Evolutionary conservation across 2,329 filamentous ascomycete species (phyloP).

Genomic region (Cladophialophora yegresii): DNA sequence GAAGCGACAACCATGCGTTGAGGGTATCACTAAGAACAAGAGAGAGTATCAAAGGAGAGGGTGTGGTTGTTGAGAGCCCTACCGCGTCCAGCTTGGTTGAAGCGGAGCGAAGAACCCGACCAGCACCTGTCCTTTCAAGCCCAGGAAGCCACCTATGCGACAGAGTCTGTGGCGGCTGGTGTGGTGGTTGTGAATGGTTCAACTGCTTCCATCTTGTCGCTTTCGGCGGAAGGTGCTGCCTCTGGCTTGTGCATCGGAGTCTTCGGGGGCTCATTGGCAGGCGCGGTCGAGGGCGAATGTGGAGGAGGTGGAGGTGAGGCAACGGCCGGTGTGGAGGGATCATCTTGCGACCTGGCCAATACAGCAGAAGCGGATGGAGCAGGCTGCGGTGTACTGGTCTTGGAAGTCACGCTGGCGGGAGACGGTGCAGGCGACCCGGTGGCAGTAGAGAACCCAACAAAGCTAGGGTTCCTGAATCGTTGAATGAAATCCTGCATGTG

Average conservation of each 20-base stretch:
- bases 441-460: slow-evolving; percentile 29
- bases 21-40: neutral
- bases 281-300: neutral
- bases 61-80: neutral
- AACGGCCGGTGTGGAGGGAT: neutral
- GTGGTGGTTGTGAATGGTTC: neutral
- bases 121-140: neutral
- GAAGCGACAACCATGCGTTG: neutral
- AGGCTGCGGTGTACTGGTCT: slow-evolving; percentile 10
- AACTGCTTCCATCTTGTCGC: neutral
- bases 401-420: neutral
- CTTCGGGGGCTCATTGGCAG: neutral
- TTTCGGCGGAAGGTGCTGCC: neutral
- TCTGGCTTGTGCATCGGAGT: neutral
- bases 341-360: neutral
- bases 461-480: slow-evolving; percentile 34
- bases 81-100: neutral
- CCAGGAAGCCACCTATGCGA: neutral
- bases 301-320: neutral
- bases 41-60: neutral
- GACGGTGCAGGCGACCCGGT: slow-evolving; percentile 25
- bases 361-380: neutral
- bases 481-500: slow-evolving; percentile 33
- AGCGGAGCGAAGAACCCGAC: neutral
- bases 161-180: neutral